A percentile compares a stretch with the other conserved stretches of the same genome.
Evolutionary conservation across 2,329 filamentous ascomycete genomes (phyloP).

Genomic region (Hypoxylon sp.): DNA sequence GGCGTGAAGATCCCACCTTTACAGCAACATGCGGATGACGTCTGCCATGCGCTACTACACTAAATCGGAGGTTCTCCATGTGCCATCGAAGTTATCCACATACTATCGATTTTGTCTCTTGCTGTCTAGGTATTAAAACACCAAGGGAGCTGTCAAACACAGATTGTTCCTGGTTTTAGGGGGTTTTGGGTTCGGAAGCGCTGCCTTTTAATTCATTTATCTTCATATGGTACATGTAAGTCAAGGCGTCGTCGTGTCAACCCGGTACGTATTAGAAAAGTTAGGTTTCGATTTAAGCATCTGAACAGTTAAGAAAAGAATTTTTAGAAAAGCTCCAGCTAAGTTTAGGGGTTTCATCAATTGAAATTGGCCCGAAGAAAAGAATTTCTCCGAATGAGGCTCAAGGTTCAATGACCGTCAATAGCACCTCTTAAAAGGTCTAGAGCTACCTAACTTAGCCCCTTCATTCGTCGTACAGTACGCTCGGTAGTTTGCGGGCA

Average conservation of each 20-base stretch:
- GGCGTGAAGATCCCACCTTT: slow-evolving; percentile 33
- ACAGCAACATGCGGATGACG: slow-evolving; percentile 46
- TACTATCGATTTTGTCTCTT: slow-evolving; percentile 37
- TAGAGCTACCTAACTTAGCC: slow-evolving; percentile 32
- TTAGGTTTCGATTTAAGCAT: slow-evolving; percentile 5
- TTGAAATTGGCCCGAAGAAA: slow-evolving; percentile 14
- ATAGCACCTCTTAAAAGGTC: slow-evolving; percentile 5
- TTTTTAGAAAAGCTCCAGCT: slow-evolving; percentile 8
- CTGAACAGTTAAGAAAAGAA: slow-evolving; percentile 6
- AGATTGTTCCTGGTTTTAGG: slow-evolving; percentile 22
- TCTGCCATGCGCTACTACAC: slow-evolving; percentile 38
- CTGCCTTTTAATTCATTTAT: slow-evolving; percentile 29
- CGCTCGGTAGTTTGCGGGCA: slow-evolving; percentile 9
- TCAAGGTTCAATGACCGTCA: slow-evolving; percentile 15
- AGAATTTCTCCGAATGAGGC: slow-evolving; percentile 30
- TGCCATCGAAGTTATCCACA: slow-evolving; percentile 43
- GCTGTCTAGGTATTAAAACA: slow-evolving; percentile 32
- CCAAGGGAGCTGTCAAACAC: slow-evolving; percentile 32
- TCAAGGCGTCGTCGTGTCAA: background rate
- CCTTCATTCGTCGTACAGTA: slow-evolving; percentile 34
- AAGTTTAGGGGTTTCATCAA: slow-evolving; percentile 17
- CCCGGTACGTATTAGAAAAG: background rate
- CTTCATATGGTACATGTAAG: slow-evolving; percentile 10
- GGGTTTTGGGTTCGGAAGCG: slow-evolving; percentile 1
- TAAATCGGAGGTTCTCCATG: slow-evolving; percentile 42